A percentile compares a stretch with the other conserved stretches of the same genome.
These are phyloP conservation scores for Epichloe uncinata DNA, from an alignment of 2,329 filamentous ascomycete species.

Conservation along the genomic window DNA sequence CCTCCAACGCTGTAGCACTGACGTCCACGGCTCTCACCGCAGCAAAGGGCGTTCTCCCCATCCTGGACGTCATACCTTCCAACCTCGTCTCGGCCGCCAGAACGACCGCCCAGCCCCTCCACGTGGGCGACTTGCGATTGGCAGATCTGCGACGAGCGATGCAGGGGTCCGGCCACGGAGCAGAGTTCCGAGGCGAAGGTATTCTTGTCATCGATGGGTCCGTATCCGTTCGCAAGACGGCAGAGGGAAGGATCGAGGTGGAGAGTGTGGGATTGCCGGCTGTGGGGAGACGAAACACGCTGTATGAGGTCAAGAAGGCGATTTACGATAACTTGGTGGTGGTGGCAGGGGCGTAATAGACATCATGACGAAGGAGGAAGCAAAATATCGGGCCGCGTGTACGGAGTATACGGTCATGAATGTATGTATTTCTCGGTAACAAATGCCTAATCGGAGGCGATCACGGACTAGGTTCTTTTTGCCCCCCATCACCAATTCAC, in stretches of 20 bases:
- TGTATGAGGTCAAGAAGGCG: slow-evolving; percentile 76
- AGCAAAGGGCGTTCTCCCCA: slow-evolving; percentile 25
- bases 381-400: too few species aligned
- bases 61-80: slow-evolving; percentile 40
- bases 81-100: slow-evolving; percentile 58
- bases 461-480: too few species aligned
- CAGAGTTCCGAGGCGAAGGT: slow-evolving; percentile 88
- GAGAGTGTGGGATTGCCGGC: slow-evolving; percentile 52
- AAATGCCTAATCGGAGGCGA: too few species aligned
- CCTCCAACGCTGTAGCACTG: slow-evolving; percentile 11
- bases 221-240: slow-evolving; percentile 80
- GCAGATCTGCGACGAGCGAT: slow-evolving; percentile 79
- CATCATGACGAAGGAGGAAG: too few species aligned
- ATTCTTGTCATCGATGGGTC: slow-evolving; percentile 78
- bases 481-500: too few species aligned
- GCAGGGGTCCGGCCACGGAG: slow-evolving; percentile 67
- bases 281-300: slow-evolving; percentile 44
- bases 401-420: too few species aligned
- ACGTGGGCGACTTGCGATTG: slow-evolving; percentile 84
- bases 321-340: slow-evolving; percentile 93
- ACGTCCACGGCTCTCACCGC: slow-evolving; percentile 7
- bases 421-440: too few species aligned
- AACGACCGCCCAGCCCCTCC: slow-evolving; percentile 72
- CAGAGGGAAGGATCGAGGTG: slow-evolving; percentile 75
- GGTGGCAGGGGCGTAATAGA: slow-evolving; percentile 53